phyloP scores from a whole-genome alignment of 2,329 filamentous ascomycete genomes.

The Epichloe scottii region DNA sequence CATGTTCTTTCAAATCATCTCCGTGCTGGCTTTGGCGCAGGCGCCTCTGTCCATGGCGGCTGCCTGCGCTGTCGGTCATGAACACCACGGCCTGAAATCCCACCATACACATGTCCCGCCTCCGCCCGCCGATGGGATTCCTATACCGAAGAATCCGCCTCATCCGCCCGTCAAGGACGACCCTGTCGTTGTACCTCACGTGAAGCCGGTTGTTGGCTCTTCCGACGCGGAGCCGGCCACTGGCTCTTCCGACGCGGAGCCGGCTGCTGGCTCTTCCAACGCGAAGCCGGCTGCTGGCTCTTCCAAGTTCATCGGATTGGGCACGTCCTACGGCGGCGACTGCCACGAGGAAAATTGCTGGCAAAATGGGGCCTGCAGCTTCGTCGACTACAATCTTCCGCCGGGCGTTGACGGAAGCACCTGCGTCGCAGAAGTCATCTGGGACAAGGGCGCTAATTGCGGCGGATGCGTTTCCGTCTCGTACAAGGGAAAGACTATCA shows the following conservation, averaged over 20 bases:
- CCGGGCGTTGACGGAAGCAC: neutral
- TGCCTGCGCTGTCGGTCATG: neutral
- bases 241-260: too few relatives aligned
- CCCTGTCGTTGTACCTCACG: too few relatives aligned
- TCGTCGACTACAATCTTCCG: neutral
- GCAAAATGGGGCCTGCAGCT: neutral
- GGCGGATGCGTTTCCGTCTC: neutral
- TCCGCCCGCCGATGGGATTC: too few relatives aligned
- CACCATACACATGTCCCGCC: too few relatives aligned
- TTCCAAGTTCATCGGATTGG: neutral
- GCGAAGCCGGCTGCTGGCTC: too few relatives aligned
- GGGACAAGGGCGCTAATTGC: neutral
- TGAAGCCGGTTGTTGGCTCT: too few relatives aligned
- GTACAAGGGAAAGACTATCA: neutral
- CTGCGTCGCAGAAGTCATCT: neutral
- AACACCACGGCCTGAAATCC: too few relatives aligned
- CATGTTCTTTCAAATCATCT: conserved; percentile 16
- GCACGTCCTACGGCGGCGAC: neutral
- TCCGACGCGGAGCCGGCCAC: too few relatives aligned
- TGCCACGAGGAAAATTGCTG: neutral
- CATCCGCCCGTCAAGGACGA: neutral
- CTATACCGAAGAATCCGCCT: fast-evolving
- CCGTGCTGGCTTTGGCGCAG: conserved; percentile 7
- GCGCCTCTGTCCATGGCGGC: neutral
- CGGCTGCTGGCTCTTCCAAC: too few relatives aligned